These are phyloP conservation scores for Geotrichum citri-aurantii DNA, from an alignment of 1,139 yeast genomes.

Conservation along the genomic window DNA sequence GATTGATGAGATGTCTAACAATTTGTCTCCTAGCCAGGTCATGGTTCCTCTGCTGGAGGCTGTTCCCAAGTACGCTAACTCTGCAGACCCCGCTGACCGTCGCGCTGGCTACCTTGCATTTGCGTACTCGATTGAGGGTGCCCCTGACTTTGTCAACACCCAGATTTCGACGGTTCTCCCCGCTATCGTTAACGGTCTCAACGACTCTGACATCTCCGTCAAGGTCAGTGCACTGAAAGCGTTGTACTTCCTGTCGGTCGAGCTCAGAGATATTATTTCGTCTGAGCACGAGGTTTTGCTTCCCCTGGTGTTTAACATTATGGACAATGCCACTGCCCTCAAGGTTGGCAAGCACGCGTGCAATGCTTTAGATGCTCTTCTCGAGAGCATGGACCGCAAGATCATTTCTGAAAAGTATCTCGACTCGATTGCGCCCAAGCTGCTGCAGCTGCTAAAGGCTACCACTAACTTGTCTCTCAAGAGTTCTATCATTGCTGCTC, in stretches of 20 bases:
- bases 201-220: conserved; percentile 71
- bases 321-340: conserved; percentile 78
- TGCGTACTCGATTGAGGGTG: conserved; percentile 83
- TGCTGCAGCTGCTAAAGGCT: conserved; percentile 72
- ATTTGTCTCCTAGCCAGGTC: conserved; percentile 89
- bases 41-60: conserved; percentile 71
- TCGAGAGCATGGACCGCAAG: conserved; percentile 86
- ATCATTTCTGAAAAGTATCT: conserved; percentile 70
- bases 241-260: conserved; percentile 70
- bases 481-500: conserved; percentile 88
- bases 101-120: conserved; percentile 82
- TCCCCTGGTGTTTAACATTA: conserved; percentile 80
- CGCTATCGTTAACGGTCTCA: conserved; percentile 65
- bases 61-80: conserved; percentile 56
- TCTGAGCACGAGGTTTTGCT: conserved; percentile 74
- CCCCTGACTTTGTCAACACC: conserved; percentile 83
- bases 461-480: conserved; percentile 62
- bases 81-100: conserved; percentile 68
- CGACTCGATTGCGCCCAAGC: conserved; percentile 84
- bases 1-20: conserved; percentile 69
- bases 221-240: conserved; percentile 84
- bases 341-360: conserved; percentile 90
- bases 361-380: conserved; percentile 80
- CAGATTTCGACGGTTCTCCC: conserved; percentile 72
- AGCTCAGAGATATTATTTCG: conserved; percentile 78